phyloP scores from a whole-genome alignment of 2,329 filamentous ascomycete species.

The Aspergillus arachidicola region DNA sequence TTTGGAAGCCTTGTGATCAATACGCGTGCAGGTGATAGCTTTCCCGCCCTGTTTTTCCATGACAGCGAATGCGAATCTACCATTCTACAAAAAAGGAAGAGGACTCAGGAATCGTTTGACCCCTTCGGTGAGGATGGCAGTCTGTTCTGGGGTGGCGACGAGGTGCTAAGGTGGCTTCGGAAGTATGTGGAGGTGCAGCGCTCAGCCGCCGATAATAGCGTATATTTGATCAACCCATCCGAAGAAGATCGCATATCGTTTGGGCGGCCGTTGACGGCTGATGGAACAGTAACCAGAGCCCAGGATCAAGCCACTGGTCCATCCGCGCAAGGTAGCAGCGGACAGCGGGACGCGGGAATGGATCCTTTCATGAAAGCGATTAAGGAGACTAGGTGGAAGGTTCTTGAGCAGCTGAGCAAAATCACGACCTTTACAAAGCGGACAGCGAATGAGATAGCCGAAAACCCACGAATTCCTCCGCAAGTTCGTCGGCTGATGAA shows the following conservation, averaged over 20 bases:
- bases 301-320: conserved; percentile 36
- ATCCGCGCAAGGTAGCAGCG: conserved; percentile 33
- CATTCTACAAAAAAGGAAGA: conserved; percentile 87
- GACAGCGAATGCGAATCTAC: conserved; percentile 96
- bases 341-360: conserved; percentile 70
- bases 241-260: conserved; percentile 84
- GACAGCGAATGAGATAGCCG: conserved; percentile 87
- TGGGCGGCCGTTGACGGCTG: conserved; percentile 51
- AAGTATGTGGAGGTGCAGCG: conserved; percentile 81
- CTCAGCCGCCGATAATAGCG: conserved; percentile 82
- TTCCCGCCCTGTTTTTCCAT: conserved; percentile 95
- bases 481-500: conserved; percentile 82
- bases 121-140: conserved; percentile 78
- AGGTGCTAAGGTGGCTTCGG: conserved; percentile 87
- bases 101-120: conserved; percentile 82
- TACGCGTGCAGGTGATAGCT: conserved; percentile 84
- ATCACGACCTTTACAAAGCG: conserved; percentile 94
- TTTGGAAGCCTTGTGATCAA: conserved; percentile 96
- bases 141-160: conserved; percentile 97
- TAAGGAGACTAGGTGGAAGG: conserved; percentile 94
- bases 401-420: conserved; percentile 95
- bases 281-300: conserved; percentile 44
- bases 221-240: conserved; percentile 86
- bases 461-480: conserved; percentile 87
- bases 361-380: conserved; percentile 91